Base-by-base conservation (phyloP, 1,139 yeast species). In the Zygotorulaspora mrakii region DNA sequence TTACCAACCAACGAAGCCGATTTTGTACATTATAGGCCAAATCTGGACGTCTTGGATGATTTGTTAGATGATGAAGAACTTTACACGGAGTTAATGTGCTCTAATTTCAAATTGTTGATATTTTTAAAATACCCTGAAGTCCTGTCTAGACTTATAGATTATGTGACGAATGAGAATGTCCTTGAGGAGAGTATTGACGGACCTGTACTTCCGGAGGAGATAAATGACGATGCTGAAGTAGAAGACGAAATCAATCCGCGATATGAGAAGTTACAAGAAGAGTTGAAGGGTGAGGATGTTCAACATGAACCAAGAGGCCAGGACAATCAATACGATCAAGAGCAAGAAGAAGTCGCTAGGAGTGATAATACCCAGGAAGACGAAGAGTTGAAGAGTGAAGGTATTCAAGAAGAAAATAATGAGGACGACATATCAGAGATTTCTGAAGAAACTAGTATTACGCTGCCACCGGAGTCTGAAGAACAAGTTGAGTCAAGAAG, bases 61-160 rank as follows among this genome's bases (percentile, higher is more conserved):
- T 65, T 89, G 26, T 69, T 89, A 49, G 95, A 88, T 56, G 96
- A 89, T 57, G 85, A 79, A 48, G 96, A 88, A 52, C 69, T 91
- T 39, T 71, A 88, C 24, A 94, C 89, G 49, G 96, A 89, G 59
- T 70, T 89, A 34, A 69, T 84, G 52, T 79, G 88, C 24, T 87
- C 94, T 46, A 89, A 89, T 61, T 78, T 91, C 26, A 77, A 81
- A 64, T 73, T 89, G 43, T 73, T 88, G 45, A 94, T 87, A 61
- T 88, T 82, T 58, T 69, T 89, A 44, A 70, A 95, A 43, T 84
- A 84, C 49, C 87, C 86, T 21, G 76, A 74, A 27, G 79, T 84
- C 3, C 65, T 89, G 57, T 69, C 71, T 34, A 70, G 74, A 55
- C 72, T 89, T 51, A 84, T 87, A 24, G 77, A 79, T 33, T 73